Evolutionary conservation across 2,329 filamentous ascomycete species (phyloP), one percentile per base, ranked within the genome.

Genomic region (Trichoderma atrobrunneum): DNA sequence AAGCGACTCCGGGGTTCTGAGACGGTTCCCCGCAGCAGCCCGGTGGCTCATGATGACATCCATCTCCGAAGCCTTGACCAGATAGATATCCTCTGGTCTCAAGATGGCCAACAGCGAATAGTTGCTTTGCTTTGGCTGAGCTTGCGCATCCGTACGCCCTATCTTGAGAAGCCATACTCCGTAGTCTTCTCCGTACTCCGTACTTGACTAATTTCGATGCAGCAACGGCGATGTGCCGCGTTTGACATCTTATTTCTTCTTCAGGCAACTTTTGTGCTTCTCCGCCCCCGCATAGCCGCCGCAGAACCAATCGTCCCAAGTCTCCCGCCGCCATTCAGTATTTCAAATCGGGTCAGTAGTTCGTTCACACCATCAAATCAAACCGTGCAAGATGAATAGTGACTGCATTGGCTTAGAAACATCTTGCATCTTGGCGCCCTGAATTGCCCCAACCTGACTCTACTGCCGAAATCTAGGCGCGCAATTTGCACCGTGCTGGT

Each of bases 21-120:
- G 66, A 32, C 28, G 66, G 36, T 69, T 34, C 54, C 66, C 56
- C 66, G 66, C 66, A 69, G 66, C 66, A 32, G 16, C 12, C 34
- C n/a, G 65, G 57, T 75, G 74, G 72, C 75, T 77, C 76, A 78
- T 77, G 56, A 73, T 48, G 71, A 54, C 70, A 71, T 66, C 26
- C 30, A 30, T 39, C 24, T 51, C 36, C 7, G 66, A 32, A 21
- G 51, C 66, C 26, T 30, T 43, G 10, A 21, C 24, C 18, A 66
- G 63, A 54, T 54, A 16, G 7, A n/a, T 12, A 21, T 24, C 16
- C 3, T 30, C 26, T 64, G 5, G 39, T 21, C 14, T 48, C 7
- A 1, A 18, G 36, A 18, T 39, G 36, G 39, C 16, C 39, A 43
- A n/a, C 39, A 43, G 39, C n/a, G 18, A 21, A 28, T n/a, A 3